Conservation (phyloP, 164 flowering plant species). For the Malania oleifera region DNA sequence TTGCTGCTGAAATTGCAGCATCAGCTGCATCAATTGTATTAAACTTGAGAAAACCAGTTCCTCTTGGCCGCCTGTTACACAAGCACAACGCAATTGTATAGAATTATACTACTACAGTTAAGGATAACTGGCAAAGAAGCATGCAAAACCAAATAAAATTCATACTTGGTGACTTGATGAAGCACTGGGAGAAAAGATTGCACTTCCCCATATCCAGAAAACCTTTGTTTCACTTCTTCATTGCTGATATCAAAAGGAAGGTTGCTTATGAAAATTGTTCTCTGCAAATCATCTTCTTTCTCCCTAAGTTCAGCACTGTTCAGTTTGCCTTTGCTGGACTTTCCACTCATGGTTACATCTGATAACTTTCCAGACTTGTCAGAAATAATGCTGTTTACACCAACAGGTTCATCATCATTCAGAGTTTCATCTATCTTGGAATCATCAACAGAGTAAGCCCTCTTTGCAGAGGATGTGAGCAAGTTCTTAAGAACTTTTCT, state of each 20-base stretch:
- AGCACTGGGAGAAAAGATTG: constrained; percentile 76
- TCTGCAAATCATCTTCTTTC: constrained; percentile 49
- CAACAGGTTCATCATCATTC: constrained; percentile 12
- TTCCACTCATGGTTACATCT: constrained; percentile 19
- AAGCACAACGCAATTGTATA: constrained; percentile 14
- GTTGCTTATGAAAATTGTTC: constrained; percentile 74
- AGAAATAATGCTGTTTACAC: constrained; percentile 11
- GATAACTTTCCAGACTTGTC: constrained; percentile 19
- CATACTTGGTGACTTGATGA: constrained; percentile 81
- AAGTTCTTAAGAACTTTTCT: constrained; percentile 73
- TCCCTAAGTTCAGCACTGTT: constrained; percentile 19
- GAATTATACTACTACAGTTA: not conserved
- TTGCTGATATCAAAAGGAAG: constrained; percentile 72
- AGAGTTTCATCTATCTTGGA: constrained; percentile 15
- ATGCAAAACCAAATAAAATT: not conserved
- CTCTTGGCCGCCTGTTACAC: constrained; percentile 75
- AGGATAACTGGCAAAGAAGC: constrained; percentile 2
- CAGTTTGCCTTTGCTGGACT: constrained; percentile 22
- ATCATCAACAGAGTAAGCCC: constrained; percentile 24
- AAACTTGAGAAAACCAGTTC: constrained; percentile 91
- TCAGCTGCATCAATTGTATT: constrained; percentile 50
- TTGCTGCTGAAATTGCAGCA: constrained; percentile 72
- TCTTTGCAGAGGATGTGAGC: constrained; percentile 42
- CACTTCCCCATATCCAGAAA: constrained; percentile 77
- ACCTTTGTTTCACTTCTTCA: constrained; percentile 80